phyloP scores from a whole-genome alignment of 2,329 filamentous ascomycete species.

The Nectriaceae sp. region DNA sequence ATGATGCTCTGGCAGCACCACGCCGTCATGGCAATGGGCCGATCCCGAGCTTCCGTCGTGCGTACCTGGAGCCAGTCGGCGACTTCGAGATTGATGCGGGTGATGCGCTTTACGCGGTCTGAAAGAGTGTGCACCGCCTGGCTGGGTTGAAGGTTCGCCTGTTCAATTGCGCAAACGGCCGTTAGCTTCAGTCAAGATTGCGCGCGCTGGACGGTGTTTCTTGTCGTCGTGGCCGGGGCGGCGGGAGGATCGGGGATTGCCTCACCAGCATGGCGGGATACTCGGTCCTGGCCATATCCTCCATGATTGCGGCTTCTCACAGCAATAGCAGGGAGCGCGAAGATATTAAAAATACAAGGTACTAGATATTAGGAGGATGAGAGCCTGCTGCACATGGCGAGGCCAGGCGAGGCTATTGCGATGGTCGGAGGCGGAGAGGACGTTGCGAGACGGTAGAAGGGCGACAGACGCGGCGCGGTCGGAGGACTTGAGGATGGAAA shows the following conservation, averaged over 20 bases:
- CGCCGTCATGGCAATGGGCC: slow-evolving; percentile 12
- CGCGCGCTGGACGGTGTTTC: background rate
- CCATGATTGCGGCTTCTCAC: slow-evolving; percentile 54
- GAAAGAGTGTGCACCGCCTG: slow-evolving; percentile 82
- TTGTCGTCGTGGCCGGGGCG: background rate
- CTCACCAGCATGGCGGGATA: slow-evolving; percentile 94
- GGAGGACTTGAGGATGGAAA: background rate
- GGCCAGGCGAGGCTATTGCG: background rate
- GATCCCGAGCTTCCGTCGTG: slow-evolving; percentile 1
- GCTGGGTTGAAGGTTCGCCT: slow-evolving; percentile 79
- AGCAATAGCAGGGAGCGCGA: background rate
- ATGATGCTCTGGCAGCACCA: background rate
- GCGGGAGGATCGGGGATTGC: slow-evolving; percentile 19
- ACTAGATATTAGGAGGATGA: background rate
- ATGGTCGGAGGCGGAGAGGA: background rate
- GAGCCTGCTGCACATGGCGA: background rate
- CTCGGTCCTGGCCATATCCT: slow-evolving; percentile 80
- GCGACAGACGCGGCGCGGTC: no score
- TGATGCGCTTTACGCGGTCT: slow-evolving; percentile 86
- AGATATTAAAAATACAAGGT: background rate
- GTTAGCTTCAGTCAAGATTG: slow-evolving; percentile 14
- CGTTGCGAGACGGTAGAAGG: slow-evolving; percentile 4
- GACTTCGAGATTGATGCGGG: slow-evolving; percentile 83
- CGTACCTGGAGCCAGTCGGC: slow-evolving; percentile 95
- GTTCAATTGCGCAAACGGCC: slow-evolving; percentile 14